A percentile compares a stretch with the other conserved stretches of the same genome.
Evolutionary conservation across 352 stramenopile genomes (phyloP).

Genomic region (Phytopythium helicoides): DNA sequence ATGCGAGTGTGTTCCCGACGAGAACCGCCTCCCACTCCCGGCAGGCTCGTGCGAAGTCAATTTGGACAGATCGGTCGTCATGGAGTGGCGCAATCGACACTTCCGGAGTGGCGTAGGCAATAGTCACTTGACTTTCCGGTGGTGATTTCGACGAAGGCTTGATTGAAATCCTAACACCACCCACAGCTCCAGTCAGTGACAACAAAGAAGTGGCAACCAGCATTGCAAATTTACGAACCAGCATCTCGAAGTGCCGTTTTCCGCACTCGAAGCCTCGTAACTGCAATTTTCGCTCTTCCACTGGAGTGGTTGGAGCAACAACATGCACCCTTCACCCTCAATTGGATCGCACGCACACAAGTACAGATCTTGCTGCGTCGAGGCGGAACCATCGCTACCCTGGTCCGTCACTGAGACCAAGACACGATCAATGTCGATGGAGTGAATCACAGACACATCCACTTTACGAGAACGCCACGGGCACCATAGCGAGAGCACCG

Average conservation of each 20-base stretch:
- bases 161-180: too few relatives aligned
- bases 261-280: background rate
- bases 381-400: too few relatives aligned
- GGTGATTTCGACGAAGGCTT: too few relatives aligned
- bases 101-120: too few relatives aligned
- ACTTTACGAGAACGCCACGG: background rate
- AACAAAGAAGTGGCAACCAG: too few relatives aligned
- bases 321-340: background rate
- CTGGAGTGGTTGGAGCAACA: conserved; percentile 1
- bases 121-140: too few relatives aligned
- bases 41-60: background rate
- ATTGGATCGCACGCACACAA: background rate
- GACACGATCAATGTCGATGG: background rate
- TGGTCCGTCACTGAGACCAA: background rate
- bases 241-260: too few relatives aligned
- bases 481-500: background rate
- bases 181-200: too few relatives aligned
- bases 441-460: background rate
- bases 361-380: background rate
- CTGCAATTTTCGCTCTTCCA: background rate
- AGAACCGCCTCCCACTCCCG: background rate
- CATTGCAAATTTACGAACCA: too few relatives aligned
- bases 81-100: background rate
- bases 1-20: background rate
- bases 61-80: background rate